These are phyloP conservation scores for Malassezia brasiliensis DNA, from an alignment of 1,284 basidiomycete species.

Conservation along the genomic window DNA sequence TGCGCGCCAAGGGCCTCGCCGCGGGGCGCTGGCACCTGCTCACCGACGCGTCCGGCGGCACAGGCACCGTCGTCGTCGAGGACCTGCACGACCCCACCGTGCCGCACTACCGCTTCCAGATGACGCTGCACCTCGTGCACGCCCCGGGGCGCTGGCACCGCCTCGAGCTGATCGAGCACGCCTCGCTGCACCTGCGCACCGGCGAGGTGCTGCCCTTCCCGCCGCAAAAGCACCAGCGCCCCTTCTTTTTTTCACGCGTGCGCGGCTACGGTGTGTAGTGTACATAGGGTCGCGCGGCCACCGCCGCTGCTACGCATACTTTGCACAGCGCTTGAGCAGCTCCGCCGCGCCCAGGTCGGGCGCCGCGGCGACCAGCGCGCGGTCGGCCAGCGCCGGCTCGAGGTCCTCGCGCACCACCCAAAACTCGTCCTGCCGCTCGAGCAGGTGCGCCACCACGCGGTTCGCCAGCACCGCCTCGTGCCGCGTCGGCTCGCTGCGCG, in stretches of 20 bases:
- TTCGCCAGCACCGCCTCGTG: slow-evolving; percentile 87
- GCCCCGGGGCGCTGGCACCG: slow-evolving; percentile 66
- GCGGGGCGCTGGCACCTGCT: slow-evolving; percentile 52
- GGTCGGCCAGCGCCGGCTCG: slow-evolving; percentile 38
- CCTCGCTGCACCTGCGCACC: slow-evolving; percentile 56
- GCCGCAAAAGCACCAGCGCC: slow-evolving; percentile 65
- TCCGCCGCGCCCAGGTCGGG: slow-evolving; percentile 37
- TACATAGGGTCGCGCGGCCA: not conserved
- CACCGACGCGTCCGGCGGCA: slow-evolving; percentile 3
- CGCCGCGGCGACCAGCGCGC: slow-evolving; percentile 34
- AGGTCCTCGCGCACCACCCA: slow-evolving; percentile 43
- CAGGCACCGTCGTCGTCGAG: slow-evolving; percentile 31
- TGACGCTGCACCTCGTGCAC: slow-evolving; percentile 68
- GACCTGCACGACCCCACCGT: slow-evolving; percentile 36
- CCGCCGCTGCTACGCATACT: slow-evolving; percentile 26
- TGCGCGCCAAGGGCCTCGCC: slow-evolving; percentile 61
- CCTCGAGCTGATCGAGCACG: slow-evolving; percentile 65
- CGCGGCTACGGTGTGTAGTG: slow-evolving; percentile 32
- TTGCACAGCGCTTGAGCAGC: slow-evolving; percentile 41
- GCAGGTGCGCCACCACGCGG: slow-evolving; percentile 56
- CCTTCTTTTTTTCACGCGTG: slow-evolving; percentile 80
- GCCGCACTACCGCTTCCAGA: slow-evolving; percentile 69
- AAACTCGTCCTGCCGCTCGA: slow-evolving; percentile 90
- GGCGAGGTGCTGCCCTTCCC: slow-evolving; percentile 65
- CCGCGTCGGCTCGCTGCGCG: slow-evolving; percentile 72